These are phyloP conservation scores for Cudoniella acicularis DNA, from an alignment of 495 filamentous ascomycete genomes.

Conservation along the genomic window DNA sequence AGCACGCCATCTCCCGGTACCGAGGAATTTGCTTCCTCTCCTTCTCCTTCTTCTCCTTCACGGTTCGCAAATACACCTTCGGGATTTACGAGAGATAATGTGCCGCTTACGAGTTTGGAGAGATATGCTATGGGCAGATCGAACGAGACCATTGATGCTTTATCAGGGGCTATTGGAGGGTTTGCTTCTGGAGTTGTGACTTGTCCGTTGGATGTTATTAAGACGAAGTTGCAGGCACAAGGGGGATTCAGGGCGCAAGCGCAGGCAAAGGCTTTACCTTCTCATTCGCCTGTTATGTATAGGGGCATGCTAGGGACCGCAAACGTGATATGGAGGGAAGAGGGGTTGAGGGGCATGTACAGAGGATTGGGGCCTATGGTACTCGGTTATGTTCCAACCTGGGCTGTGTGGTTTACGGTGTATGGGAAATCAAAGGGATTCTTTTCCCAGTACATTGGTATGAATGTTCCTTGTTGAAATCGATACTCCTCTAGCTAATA, in stretches of 20 bases:
- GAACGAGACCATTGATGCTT: slow-evolving; percentile 52
- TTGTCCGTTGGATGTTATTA: slow-evolving; percentile 97
- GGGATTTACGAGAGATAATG: slow-evolving; percentile 13
- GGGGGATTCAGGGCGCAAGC: slow-evolving; percentile 61
- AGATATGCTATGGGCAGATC: slow-evolving; percentile 45
- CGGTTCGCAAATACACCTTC: slow-evolving; percentile 11
- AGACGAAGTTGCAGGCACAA: slow-evolving; percentile 96
- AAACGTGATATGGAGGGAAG: slow-evolving; percentile 75
- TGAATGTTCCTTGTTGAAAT: too few relatives aligned
- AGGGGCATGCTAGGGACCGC: slow-evolving; percentile 84
- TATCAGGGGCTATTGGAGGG: slow-evolving; percentile 83
- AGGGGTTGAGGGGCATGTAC: slow-evolving; percentile 89
- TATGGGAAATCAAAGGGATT: slow-evolving; percentile 84
- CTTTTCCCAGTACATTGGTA: slow-evolving; percentile 63
- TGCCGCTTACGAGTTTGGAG: slow-evolving; percentile 53
- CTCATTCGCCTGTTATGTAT: slow-evolving; percentile 55
- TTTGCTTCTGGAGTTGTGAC: slow-evolving; percentile 91
- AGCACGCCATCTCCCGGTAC: slow-evolving; percentile 21
- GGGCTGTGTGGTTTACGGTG: slow-evolving; percentile 95
- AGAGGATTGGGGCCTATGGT: slow-evolving; percentile 91
- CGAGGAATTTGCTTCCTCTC: slow-evolving; percentile 14
- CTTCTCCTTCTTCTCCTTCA: slow-evolving; percentile 10
- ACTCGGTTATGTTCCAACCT: slow-evolving; percentile 92
- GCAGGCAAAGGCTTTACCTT: neutral
- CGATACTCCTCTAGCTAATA: too few relatives aligned